phyloP scores from a whole-genome alignment of 257 asterid species.

The Salvia rosmarinus region DNA sequence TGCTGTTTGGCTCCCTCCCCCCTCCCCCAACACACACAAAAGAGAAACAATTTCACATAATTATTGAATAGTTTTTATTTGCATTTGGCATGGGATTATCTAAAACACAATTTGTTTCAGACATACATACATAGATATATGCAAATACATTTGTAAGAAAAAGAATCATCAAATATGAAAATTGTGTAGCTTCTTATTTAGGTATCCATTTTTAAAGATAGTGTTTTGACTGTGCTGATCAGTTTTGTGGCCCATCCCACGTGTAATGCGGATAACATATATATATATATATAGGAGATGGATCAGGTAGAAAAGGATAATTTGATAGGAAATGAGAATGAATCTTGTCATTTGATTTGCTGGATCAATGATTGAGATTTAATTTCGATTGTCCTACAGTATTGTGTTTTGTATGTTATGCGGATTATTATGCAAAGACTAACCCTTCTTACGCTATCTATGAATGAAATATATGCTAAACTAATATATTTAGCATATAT shows the following conservation, averaged over 20 bases:
- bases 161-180: not conserved
- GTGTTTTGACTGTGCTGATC: constrained; percentile 25
- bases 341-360: too few relatives aligned
- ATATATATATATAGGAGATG: not conserved
- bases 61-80: not conserved
- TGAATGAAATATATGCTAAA: too few relatives aligned
- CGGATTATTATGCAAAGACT: too few relatives aligned
- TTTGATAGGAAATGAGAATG: too few relatives aligned
- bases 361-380: too few relatives aligned
- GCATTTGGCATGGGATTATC: not conserved
- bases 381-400: too few relatives aligned
- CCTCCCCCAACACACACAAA: not conserved
- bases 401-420: too few relatives aligned
- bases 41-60: too few relatives aligned
- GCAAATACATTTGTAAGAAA: not conserved
- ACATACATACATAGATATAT: not conserved
- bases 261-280: constrained; percentile 23
- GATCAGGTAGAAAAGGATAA: too few relatives aligned
- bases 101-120: not conserved
- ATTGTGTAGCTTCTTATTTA: not conserved
- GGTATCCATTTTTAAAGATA: constrained; percentile 12
- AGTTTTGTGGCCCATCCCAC: constrained; percentile 32
- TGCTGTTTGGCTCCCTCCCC: constrained; percentile 27
- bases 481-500: too few relatives aligned
- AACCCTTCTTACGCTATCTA: too few relatives aligned